These are phyloP conservation scores for Aspergillus aculeatinus DNA, from an alignment of 2,329 filamentous ascomycete species.

Conservation along the genomic window DNA sequence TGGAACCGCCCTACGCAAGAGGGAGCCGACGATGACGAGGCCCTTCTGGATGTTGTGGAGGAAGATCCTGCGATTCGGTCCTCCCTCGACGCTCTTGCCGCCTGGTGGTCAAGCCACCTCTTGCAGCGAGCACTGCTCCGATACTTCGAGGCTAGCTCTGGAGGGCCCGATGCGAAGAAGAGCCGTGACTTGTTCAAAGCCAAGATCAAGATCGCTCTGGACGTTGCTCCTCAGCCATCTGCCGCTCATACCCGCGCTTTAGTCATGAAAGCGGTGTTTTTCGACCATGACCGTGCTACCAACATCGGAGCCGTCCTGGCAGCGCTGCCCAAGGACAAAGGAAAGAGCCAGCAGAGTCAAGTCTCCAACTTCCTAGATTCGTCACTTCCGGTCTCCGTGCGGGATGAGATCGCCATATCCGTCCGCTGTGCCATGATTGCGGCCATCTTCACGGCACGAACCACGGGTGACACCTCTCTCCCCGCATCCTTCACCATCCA, in stretches of 20 bases:
- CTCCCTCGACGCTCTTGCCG: slow-evolving; percentile 83
- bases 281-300: slow-evolving; percentile 51
- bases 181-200: slow-evolving; percentile 46
- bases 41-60: slow-evolving; percentile 77
- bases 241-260: slow-evolving; percentile 62
- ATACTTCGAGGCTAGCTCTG: slow-evolving; percentile 58
- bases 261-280: slow-evolving; percentile 59
- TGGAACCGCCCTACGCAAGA: slow-evolving; percentile 78
- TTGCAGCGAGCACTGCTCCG: slow-evolving; percentile 68
- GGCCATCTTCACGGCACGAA: slow-evolving; percentile 47
- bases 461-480: slow-evolving; percentile 30
- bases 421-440: slow-evolving; percentile 61
- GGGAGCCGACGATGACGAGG: slow-evolving; percentile 61
- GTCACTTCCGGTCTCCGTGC: slow-evolving; percentile 51
- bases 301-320: slow-evolving; percentile 55
- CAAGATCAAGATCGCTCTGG: slow-evolving; percentile 67
- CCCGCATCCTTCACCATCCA: slow-evolving; percentile 40
- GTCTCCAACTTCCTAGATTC: slow-evolving; percentile 52
- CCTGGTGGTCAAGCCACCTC: slow-evolving; percentile 80
- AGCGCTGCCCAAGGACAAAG: slow-evolving; percentile 48
- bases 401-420: slow-evolving; percentile 56
- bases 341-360: slow-evolving; percentile 30
- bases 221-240: slow-evolving; percentile 74
- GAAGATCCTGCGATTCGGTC: slow-evolving; percentile 82
- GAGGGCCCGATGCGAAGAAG: slow-evolving; percentile 43